Base-by-base conservation (phyloP, 306 rosid genomes). In the Ziziphus jujuba region DNA sequence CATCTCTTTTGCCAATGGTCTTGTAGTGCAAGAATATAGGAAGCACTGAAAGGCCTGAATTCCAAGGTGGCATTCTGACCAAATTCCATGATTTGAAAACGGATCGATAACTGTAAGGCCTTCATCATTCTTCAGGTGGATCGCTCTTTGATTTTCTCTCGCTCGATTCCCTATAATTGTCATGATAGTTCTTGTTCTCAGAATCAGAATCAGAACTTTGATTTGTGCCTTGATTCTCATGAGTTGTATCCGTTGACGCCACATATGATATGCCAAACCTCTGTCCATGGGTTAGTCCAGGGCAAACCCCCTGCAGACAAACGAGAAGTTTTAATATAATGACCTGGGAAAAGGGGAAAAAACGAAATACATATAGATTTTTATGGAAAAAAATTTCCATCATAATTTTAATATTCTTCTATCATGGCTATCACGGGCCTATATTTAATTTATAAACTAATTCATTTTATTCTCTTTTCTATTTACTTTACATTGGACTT, bases 221-320 rank as follows among this genome's bases (percentile, higher is more conserved):
- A 19, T 69, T 73, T 38, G 23, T 48, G 31, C 84, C 65, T 60
- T 72, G 83, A 40, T 76, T 61, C 64, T 81, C 72, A 71, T 59
- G 76, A 53, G 59, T 73, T 65, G 44, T 73, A 52, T 72, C 77
- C 20, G 72, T 59, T 25, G 93, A 55, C 62, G 59, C 69, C 57
- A 70, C 44, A 53, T 79, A 90, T 33, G 70, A 76, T 71, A 93
- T 76, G 40, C 96, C 90, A 63, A 69, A 86, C 80, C 82, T 90
- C 73, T 90, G 91, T 24, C 90, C 96, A 74, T 86, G 95, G 66
- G 72, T 71, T 54, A 90, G 83, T 75, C 95, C 96, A 25, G 90
- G 96, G 85, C 97, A 93, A 79, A 81, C 59, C 49, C 98, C 97
- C 97, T 93, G 90, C 74, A 79, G 50, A 71, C 54, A 50, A 53